These are phyloP conservation scores for Fusarium sp. DNA, from an alignment of 2,329 filamentous ascomycete species.

Conservation along the genomic window DNA sequence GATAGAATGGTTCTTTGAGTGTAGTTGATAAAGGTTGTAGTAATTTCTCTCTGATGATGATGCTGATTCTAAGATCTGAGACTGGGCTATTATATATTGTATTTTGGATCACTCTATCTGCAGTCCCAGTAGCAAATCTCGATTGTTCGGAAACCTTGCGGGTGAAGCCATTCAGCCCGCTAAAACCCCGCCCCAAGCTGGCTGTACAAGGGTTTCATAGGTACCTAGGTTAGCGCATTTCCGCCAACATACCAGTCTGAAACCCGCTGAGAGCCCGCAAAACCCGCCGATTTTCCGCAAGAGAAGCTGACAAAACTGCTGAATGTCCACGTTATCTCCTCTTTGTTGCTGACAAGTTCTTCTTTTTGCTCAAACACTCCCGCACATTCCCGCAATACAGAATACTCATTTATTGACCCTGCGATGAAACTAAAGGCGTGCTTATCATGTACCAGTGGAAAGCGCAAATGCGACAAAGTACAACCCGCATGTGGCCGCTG, in stretches of 20 bases:
- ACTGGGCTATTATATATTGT: background rate
- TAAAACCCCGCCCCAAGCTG: background rate
- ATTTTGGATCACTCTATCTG: too few relatives aligned
- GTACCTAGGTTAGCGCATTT: accelerated
- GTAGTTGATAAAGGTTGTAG: background rate
- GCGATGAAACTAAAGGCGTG: conserved; percentile 9
- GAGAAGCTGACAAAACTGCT: conserved; percentile 6
- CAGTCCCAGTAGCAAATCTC: too few relatives aligned
- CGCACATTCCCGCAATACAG: background rate
- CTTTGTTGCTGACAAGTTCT: background rate
- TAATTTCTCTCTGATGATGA: too few relatives aligned
- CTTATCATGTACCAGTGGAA: background rate
- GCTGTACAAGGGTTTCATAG: background rate
- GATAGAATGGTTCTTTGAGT: too few relatives aligned
- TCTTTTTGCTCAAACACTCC: background rate
- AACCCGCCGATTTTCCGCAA: background rate
- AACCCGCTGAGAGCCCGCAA: background rate
- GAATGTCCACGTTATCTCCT: background rate
- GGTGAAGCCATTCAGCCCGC: background rate
- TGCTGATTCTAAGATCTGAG: background rate
- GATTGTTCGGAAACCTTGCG: background rate
- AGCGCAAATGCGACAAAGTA: conserved; percentile 17
- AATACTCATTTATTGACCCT: background rate
- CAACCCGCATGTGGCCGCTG: conserved; percentile 13
- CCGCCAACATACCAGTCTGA: background rate